These are phyloP conservation scores for Pisolithus tinctorius DNA, from an alignment of 768 basidiomycete species.

Conservation along the genomic window DNA sequence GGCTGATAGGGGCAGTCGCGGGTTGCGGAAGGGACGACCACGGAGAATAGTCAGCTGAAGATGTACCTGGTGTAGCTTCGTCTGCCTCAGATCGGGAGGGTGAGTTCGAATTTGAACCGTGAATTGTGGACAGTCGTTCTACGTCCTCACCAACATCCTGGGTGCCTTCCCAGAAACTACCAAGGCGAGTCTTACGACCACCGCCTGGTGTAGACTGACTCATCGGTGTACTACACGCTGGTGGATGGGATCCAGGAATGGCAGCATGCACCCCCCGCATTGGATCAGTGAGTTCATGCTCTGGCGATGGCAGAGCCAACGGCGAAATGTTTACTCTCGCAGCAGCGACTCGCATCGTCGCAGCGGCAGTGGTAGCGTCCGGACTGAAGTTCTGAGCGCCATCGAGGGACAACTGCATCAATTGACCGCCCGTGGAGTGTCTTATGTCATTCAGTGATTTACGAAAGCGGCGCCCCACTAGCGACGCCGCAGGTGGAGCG, in stretches of 20 bases:
- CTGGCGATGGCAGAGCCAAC: conserved; percentile 81
- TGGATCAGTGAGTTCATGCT: conserved; percentile 87
- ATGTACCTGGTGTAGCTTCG: not conserved
- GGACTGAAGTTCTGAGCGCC: conserved; percentile 31
- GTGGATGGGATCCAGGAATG: conserved; percentile 55
- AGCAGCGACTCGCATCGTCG: conserved; percentile 83
- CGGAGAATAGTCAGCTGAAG: conserved; percentile 4
- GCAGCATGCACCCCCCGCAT: conserved; percentile 69
- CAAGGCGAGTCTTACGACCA: conserved; percentile 49
- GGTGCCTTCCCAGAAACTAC: conserved; percentile 75
- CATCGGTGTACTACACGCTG: conserved; percentile 27
- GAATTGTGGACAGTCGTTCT: conserved; percentile 17
- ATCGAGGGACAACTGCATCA: conserved; percentile 22
- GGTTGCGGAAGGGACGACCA: conserved; percentile 5
- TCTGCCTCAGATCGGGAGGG: conserved; percentile 11
- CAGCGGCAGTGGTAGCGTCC: conserved; percentile 62
- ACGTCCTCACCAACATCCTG: conserved; percentile 48
- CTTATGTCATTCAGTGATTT: conserved; percentile 42
- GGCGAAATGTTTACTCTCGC: conserved; percentile 80
- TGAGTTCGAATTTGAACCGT: conserved; percentile 18
- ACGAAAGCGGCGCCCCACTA: conserved; percentile 35
- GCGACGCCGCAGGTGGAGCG: conserved; percentile 17
- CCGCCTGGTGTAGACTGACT: conserved; percentile 40
- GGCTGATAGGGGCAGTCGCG: conserved; percentile 14
- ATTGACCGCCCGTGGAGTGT: conserved; percentile 18